Percentiles rank a stretch among this genome's conserved stretches.
These are phyloP conservation scores for Anthracocystis walkeri DNA, from an alignment of 1,284 basidiomycete species.

Conservation along the genomic window DNA sequence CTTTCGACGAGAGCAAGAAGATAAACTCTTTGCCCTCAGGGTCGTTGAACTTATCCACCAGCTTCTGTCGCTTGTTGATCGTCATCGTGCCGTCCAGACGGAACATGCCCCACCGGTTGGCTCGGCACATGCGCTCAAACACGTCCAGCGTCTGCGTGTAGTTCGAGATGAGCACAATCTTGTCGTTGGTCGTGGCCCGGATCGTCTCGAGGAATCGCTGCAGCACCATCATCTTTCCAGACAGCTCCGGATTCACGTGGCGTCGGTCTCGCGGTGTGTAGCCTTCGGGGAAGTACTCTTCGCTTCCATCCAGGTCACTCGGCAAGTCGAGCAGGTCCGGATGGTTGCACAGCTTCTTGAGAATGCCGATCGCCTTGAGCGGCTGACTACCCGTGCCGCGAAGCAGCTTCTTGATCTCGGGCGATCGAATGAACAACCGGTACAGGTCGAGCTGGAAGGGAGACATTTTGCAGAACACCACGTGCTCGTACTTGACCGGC, in stretches of 20 bases:
- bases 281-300: conserved; percentile 84
- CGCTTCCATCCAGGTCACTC: conserved; percentile 86
- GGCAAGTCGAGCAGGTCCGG: conserved; percentile 91
- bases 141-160: conserved; percentile 97
- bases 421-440: conserved; percentile 90
- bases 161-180: conserved; percentile 98
- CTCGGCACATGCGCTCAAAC: conserved; percentile 68
- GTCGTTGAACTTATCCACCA: conserved; percentile 97
- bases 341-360: conserved; percentile 98
- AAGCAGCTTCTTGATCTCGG: conserved; percentile 90
- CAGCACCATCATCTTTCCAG: conserved; percentile 81
- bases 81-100: conserved; percentile 93
- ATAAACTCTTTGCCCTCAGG: conserved; percentile 94
- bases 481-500: conserved; percentile 98
- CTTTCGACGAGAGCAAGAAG: conserved; percentile 97
- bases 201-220: conserved; percentile 73
- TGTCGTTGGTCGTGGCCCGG: conserved; percentile 75
- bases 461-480: conserved; percentile 94
- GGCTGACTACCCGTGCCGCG: conserved; percentile 93
- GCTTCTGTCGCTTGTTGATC: conserved; percentile 93
- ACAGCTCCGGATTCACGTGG: conserved; percentile 58
- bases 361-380: conserved; percentile 93
- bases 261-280: conserved; percentile 74
- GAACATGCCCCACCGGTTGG: conserved; percentile 86
- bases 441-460: conserved; percentile 90